Conservation (phyloP, 2,329 filamentous ascomycete genomes). For the Aspergillus nomiae region DNA sequence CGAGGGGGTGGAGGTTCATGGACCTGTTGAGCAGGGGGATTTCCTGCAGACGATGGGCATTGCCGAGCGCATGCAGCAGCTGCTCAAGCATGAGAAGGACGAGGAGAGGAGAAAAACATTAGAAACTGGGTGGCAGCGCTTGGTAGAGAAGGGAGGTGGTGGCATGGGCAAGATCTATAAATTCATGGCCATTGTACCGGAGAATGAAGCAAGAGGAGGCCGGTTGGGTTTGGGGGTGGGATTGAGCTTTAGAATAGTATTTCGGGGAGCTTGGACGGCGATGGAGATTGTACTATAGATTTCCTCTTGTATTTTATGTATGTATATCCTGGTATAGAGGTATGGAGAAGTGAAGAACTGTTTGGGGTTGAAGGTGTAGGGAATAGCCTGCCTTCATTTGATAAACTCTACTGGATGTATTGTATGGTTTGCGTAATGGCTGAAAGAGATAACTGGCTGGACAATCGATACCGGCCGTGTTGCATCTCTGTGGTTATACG, state of each 20-base stretch:
- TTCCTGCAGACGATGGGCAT: slow-evolving; percentile 86
- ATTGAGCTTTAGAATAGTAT: slow-evolving; percentile 22
- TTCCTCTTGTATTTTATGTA: not conserved
- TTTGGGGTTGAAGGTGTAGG: not conserved
- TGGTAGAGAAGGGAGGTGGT: slow-evolving; percentile 78
- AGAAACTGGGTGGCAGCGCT: slow-evolving; percentile 73
- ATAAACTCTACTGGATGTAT: not conserved
- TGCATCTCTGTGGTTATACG: not conserved
- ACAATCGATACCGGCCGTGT: not conserved
- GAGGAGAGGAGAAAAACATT: slow-evolving; percentile 62
- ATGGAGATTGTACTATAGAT: not conserved
- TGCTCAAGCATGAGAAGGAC: slow-evolving; percentile 56
- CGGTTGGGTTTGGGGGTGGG: slow-evolving; percentile 87
- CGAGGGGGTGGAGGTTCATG: slow-evolving; percentile 84
- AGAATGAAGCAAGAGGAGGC: slow-evolving; percentile 71
- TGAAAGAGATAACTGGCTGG: not conserved
- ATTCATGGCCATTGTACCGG: slow-evolving; percentile 84
- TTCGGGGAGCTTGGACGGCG: not conserved
- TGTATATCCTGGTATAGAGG: not conserved
- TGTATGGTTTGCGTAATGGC: not conserved
- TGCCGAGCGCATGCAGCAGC: slow-evolving; percentile 69
- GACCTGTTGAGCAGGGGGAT: slow-evolving; percentile 79
- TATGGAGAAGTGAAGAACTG: not conserved
- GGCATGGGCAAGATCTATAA: slow-evolving; percentile 98
- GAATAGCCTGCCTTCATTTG: not conserved